Base-by-base conservation (phyloP, 2,329 filamentous ascomycete genomes). In the Gnomoniopsis smithogilvyi region DNA sequence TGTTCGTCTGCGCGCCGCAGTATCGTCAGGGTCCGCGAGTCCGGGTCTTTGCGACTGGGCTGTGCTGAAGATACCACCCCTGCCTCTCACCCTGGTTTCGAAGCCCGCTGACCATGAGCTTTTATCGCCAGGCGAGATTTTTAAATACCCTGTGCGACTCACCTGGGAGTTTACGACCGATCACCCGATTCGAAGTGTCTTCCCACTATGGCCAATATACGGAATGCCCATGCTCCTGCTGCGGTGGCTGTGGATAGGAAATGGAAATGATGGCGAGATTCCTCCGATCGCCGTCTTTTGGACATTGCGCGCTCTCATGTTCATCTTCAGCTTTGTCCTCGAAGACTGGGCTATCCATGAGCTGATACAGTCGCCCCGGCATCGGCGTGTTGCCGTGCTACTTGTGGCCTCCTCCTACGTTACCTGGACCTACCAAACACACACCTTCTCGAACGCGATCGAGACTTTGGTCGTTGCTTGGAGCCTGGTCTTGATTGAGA, bases 331-430 rank as follows among this genome's bases (percentile, higher is more conserved):
- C 78, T 96, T 99, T 73, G 92, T 99, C 56, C 82, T 99, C 63
- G 92, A 97, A 75, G 95, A 99, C 77, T 98, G 95, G 94, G 95
- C 95, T 12, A 84, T 99, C 60, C 87, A 96, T 77, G 95, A 99
- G 73, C 81, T 98, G 64, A 87, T 97, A 57, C 86, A 87, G 62
- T 89, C 89, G 43, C 86, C 86, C 63, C 87, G 87, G 61, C 80
- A 85, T 68, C 87, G 92, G 63, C 85, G 85, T 66, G 79, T 89
- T 57, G 91, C 92, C 11, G 84, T 96, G 48, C 80, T 96, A 49
- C 81, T 99, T 59, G 90, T 97, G 62, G 92, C 94, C 49, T 98
- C 94, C 30, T 97, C 92, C 26, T 99, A 98, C 75, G 94, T 97
- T 66, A 99, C 95, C 51, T 99, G 95, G 94, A 97, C 94, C 48